Evolutionary conservation across 2,329 filamentous ascomycete species (phyloP).

Genomic region (Lasiodiplodia citricola): DNA sequence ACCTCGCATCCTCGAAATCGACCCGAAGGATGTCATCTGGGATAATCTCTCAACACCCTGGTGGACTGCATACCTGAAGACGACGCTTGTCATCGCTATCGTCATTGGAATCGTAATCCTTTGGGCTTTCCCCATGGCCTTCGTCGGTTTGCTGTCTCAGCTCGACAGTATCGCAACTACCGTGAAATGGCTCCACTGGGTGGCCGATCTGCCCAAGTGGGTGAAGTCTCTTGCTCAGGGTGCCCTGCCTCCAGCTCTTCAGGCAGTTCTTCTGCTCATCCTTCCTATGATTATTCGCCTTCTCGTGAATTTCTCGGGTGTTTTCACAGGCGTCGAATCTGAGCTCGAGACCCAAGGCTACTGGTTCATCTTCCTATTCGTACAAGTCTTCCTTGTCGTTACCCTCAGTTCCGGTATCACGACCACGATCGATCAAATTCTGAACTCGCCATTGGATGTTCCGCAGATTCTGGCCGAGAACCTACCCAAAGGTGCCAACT

Average conservation of each 20-base stretch:
- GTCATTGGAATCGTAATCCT: conserved; percentile 80
- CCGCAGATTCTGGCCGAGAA: conserved; percentile 76
- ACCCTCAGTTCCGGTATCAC: conserved; percentile 80
- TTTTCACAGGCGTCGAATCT: conserved; percentile 79
- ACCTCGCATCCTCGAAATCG: conserved; percentile 89
- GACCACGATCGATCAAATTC: conserved; percentile 66
- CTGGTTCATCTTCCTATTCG: conserved; percentile 93
- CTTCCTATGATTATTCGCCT: conserved; percentile 80
- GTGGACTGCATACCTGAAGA: conserved; percentile 87
- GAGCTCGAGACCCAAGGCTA: conserved; percentile 87
- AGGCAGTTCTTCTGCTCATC: conserved; percentile 78
- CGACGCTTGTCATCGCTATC: conserved; percentile 66
- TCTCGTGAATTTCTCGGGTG: conserved; percentile 75
- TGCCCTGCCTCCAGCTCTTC: conserved; percentile 79
- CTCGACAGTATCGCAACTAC: conserved; percentile 70
- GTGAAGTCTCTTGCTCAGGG: conserved; percentile 77
- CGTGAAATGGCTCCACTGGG: conserved; percentile 72
- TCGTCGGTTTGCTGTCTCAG: conserved; percentile 82
- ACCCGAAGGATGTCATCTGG: conserved; percentile 92
- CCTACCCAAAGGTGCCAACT: conserved; percentile 86
- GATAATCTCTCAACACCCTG: conserved; percentile 95
- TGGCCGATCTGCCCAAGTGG: conserved; percentile 65
- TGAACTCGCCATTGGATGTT: conserved; percentile 69
- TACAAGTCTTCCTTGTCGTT: conserved; percentile 93
- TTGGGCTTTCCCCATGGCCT: conserved; percentile 90